Percentiles rank a stretch among this genome's conserved stretches.
These are phyloP conservation scores for Globisporangium polare DNA, from an alignment of 352 stramenopile genomes.

Conservation along the genomic window DNA sequence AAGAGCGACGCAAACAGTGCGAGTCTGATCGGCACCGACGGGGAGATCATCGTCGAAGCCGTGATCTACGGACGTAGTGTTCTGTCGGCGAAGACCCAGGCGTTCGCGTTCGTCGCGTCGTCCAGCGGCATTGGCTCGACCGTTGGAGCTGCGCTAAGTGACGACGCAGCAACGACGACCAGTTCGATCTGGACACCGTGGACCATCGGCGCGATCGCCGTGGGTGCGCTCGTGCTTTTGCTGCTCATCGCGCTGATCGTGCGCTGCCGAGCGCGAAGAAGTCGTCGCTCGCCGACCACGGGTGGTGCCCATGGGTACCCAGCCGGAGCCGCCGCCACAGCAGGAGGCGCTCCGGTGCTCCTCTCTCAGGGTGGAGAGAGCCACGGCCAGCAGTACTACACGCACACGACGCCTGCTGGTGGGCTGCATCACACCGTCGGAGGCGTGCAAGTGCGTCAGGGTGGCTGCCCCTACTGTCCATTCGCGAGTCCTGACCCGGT, in stretches of 20 bases:
- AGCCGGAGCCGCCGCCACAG: background rate
- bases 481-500: constrained; percentile 47
- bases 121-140: constrained; percentile 68
- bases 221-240: constrained; percentile 46
- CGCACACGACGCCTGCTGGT: constrained; percentile 18
- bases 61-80: constrained; percentile 66
- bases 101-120: constrained; percentile 77
- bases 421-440: constrained; percentile 3
- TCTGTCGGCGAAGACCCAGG: constrained; percentile 45
- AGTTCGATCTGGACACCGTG: constrained; percentile 53
- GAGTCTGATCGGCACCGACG: constrained; percentile 20
- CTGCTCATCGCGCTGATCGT: constrained; percentile 35
- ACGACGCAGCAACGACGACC: constrained; percentile 1
- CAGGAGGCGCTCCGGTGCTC: background rate
- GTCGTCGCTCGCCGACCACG: constrained; percentile 5
- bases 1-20: constrained; percentile 16
- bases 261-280: constrained; percentile 29
- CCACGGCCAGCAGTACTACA: constrained; percentile 13
- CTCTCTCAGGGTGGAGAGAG: background rate
- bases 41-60: constrained; percentile 70
- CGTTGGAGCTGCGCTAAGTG: constrained; percentile 16
- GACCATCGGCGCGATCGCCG: constrained; percentile 43
- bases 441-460: background rate
- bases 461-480: constrained; percentile 59
- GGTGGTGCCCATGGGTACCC: constrained; percentile 8